Percentiles rank a stretch among this genome's conserved stretches.
phyloP scores from a whole-genome alignment of 2,329 filamentous ascomycete genomes.

The Arthrobotrys entomopaga region DNA sequence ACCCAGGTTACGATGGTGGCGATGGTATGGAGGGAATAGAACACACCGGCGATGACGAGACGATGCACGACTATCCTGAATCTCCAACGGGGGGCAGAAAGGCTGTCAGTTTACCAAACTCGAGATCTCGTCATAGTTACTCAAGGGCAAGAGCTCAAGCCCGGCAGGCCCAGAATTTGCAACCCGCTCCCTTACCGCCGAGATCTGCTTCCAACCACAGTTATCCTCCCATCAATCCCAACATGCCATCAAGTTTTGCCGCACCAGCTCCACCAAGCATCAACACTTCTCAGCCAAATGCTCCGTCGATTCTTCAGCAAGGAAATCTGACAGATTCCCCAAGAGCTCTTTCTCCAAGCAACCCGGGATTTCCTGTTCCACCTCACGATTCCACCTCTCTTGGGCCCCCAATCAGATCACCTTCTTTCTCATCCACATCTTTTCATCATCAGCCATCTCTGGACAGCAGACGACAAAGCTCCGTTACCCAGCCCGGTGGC shows the following conservation, averaged over 20 bases:
- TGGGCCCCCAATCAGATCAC: constrained; percentile 41
- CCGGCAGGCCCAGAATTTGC: constrained; percentile 46
- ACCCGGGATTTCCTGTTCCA: constrained; percentile 55
- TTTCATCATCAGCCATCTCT: constrained; percentile 50
- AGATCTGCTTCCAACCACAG: constrained; percentile 36
- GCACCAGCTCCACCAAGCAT: constrained; percentile 50
- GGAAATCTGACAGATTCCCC: constrained; percentile 57
- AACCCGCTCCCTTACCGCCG: constrained; percentile 39
- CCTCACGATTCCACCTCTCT: constrained; percentile 51
- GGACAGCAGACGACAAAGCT: constrained; percentile 33
- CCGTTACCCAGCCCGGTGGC: constrained; percentile 28
- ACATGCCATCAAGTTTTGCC: constrained; percentile 32
- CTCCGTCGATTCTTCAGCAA: constrained; percentile 54
- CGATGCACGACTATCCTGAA: constrained; percentile 56
- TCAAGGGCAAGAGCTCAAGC: constrained; percentile 35
- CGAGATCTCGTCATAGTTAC: constrained; percentile 48
- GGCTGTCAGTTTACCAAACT: constrained; percentile 47
- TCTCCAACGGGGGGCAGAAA: constrained; percentile 47
- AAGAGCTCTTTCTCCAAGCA: constrained; percentile 56
- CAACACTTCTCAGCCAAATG: constrained; percentile 43
- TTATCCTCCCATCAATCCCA: constrained; percentile 49
- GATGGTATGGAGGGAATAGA: constrained; percentile 63
- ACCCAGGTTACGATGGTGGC: constrained; percentile 77
- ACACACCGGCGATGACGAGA: constrained; percentile 65
- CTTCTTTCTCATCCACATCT: constrained; percentile 43